Evolutionary conservation across 345 rosid genomes (phyloP), one percentile per base, ranked within the genome.

Genomic region (Arabis hirsuta): DNA sequence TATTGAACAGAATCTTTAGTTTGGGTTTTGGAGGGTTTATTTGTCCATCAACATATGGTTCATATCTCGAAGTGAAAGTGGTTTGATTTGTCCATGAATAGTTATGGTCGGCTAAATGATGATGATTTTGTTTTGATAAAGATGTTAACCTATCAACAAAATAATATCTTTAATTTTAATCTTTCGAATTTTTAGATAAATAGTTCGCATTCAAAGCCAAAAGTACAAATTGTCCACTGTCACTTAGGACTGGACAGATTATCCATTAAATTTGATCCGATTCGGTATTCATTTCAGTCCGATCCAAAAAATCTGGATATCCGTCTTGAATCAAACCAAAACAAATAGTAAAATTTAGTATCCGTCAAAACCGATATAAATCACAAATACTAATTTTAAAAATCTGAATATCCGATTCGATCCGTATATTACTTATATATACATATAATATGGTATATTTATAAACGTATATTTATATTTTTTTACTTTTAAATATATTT

Each of bases 91-190:
- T 53, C 9, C 62, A 43, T 72, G 29, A 43, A 39, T 69, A 36
- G 39, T 47, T 20, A 34, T 61, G 61, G 69, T 73, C 65, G 71
- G 71, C 51, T 38, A 64, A 20, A 34, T 55, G 44, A 36, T 57
- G 9, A 55, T 53, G 36, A 12, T 44, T 14, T 16, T 42, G 9
- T 22, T 55, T 12, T n/a, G 32, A 3, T 56, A 50, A 59, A 70
- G 57, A 38, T 24, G 39, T 19, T 19, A 53, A 26, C 34, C 24
- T 50, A 19, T 44, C 13, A 9, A 36, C 57, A 46, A 45, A 31
- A n/a, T 36, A 9, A 51, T 12, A 32, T 12, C 46, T 39, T 50
- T 48, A 8, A 2, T 13, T 13, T 36, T 13, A 12, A 13, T 0
- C 5, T 42, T 9, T 16, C 6, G 41, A n/a, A 7, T 39, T 48